phyloP scores from a whole-genome alignment of 225 moss, liverwort and hornwort species.

The Rhytidiadelphus loreus region DNA sequence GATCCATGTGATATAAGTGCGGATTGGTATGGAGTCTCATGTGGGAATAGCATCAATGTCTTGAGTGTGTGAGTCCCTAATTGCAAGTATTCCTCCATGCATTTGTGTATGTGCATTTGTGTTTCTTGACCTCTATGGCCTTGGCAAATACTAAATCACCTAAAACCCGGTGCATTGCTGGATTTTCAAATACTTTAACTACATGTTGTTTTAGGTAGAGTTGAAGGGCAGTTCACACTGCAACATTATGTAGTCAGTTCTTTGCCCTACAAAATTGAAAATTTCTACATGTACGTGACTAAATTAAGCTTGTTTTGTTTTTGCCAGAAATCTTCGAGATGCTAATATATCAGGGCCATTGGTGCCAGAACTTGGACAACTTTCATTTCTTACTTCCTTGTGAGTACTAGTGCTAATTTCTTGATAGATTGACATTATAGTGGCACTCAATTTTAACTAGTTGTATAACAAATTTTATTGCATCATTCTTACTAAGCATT shows the following conservation, averaged over 20 bases:
- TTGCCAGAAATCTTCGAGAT: background rate
- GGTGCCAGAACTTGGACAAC: background rate
- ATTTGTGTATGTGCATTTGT: background rate
- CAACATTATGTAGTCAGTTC: fast-evolving
- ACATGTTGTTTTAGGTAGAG: fast-evolving
- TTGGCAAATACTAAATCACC: background rate
- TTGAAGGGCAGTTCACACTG: fast-evolving
- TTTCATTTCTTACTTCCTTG: background rate
- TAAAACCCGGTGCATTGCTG: fast-evolving
- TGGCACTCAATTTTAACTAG: background rate
- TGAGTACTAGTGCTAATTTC: background rate
- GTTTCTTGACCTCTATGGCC: too few relatives aligned
- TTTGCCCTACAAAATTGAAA: background rate
- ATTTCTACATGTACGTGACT: background rate
- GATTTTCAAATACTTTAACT: background rate
- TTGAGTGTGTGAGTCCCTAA: background rate
- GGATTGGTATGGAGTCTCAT: background rate
- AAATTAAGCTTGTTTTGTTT: background rate
- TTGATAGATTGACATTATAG: background rate
- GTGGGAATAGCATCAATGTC: background rate
- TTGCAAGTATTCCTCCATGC: background rate
- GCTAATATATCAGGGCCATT: background rate
- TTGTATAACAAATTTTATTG: background rate
- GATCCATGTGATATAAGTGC: background rate
- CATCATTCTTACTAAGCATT: background rate